A percentile compares a stretch with the other conserved stretches of the same genome.
phyloP scores from a whole-genome alignment of 768 basidiomycete genomes.

The Termitomyces sp. region DNA sequence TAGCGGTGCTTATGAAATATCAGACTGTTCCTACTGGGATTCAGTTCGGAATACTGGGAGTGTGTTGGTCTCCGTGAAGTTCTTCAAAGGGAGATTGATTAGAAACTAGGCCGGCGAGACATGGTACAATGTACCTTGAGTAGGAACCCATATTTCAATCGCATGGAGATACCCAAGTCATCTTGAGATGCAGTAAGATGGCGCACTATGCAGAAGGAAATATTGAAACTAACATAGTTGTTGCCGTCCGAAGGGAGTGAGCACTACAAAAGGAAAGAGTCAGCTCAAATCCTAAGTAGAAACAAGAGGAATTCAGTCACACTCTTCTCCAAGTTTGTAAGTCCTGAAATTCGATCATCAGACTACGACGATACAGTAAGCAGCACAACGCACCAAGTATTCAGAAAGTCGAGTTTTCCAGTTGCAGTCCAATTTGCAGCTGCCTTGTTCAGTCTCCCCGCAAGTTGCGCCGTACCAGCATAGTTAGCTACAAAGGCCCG shows the following conservation, averaged over 20 bases:
- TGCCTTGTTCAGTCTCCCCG: conserved; percentile 44
- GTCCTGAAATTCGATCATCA: conserved; percentile 44
- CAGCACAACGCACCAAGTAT: conserved; percentile 60
- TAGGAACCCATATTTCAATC: conserved; percentile 76
- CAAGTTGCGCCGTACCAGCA: conserved; percentile 58
- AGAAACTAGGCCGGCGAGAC: background rate
- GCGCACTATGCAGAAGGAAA: background rate
- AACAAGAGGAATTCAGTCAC: conserved; percentile 27
- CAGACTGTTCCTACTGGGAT: conserved; percentile 41
- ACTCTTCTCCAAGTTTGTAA: conserved; percentile 86
- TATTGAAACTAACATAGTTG: conserved; percentile 60
- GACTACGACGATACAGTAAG: background rate
- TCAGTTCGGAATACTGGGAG: conserved; percentile 79
- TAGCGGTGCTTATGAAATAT: background rate
- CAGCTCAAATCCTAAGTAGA: background rate
- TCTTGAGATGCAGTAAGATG: conserved; percentile 26
- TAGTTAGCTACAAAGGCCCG: conserved; percentile 38
- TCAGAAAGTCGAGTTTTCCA: conserved; percentile 70
- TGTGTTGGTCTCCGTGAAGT: conserved; percentile 53
- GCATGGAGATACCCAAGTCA: conserved; percentile 64
- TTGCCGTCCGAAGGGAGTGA: conserved; percentile 86
- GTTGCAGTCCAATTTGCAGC: conserved; percentile 59
- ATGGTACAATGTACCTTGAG: conserved; percentile 39
- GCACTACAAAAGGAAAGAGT: conserved; percentile 33
- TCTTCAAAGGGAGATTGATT: conserved; percentile 24